A percentile compares a stretch with the other conserved stretches of the same genome.
Conservation (phyloP, 1,284 basidiomycete species). For the Sporisorium reilianum region DNA sequence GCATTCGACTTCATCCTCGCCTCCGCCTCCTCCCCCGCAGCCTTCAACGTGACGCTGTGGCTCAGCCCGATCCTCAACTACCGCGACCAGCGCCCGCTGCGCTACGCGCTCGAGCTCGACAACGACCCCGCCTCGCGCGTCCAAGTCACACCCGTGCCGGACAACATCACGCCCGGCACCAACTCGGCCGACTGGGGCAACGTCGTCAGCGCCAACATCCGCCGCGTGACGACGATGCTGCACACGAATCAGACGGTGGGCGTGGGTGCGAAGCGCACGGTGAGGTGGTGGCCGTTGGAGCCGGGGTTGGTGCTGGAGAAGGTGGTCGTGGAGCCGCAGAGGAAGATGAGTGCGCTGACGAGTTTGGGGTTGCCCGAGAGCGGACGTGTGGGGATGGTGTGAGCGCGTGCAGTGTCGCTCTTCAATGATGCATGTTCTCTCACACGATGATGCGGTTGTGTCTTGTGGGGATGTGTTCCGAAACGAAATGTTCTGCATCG, state of each 20-base stretch:
- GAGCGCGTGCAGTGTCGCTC: neutral
- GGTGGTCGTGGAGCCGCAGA: constrained; percentile 27
- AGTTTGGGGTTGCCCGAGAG: constrained; percentile 29
- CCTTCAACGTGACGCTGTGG: constrained; percentile 33
- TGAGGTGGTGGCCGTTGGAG: constrained; percentile 38
- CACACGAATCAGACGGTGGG: neutral
- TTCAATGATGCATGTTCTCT: neutral
- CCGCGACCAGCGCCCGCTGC: constrained; percentile 25
- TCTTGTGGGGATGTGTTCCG: neutral
- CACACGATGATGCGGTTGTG: no score
- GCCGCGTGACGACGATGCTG: constrained; percentile 24
- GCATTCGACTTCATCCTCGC: constrained; percentile 26
- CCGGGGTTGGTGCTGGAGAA: constrained; percentile 34
- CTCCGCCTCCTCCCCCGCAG: neutral
- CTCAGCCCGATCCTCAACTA: constrained; percentile 37
- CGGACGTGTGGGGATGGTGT: constrained; percentile 22
- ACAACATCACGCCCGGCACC: constrained; percentile 36
- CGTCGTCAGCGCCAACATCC: constrained; percentile 30
- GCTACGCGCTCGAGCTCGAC: constrained; percentile 31
- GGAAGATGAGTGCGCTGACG: constrained; percentile 1
- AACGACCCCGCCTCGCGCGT: constrained; percentile 11
- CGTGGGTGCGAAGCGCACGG: constrained; percentile 2
- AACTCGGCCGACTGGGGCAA: constrained; percentile 40
- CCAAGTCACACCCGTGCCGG: constrained; percentile 21
- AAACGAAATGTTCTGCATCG: neutral